Base-by-base conservation (phyloP, 1,139 yeast species). In the Hansenula lynferdii region DNA sequence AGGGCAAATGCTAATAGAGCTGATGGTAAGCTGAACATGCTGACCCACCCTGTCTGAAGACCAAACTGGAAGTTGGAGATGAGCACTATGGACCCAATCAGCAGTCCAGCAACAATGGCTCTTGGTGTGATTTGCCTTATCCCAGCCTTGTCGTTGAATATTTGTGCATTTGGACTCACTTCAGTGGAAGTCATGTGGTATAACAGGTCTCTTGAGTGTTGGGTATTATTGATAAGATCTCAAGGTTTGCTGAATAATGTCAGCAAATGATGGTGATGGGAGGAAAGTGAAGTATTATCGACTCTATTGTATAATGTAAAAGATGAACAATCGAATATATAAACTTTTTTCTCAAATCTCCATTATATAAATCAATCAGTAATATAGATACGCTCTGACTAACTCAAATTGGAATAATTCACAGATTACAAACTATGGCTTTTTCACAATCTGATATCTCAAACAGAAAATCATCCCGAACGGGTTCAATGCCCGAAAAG, bases 11-110 rank as follows among this genome's bases (percentile, higher is more conserved):
- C 97, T 18, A 92, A 62, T 37, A 92, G 62, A 0, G 97, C 96
- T 7, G 96, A 84, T 0, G 98, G 97, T 40, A 92, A 67, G n/a
- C 96, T 85, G 98, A 92, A 92, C 98, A 92, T 92, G 8, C 96
- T 87, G 2, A 92, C 97, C 98, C 98, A 92, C 2, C 98, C 98
- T 0, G 97, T 90, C 56, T 92, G 98, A 22, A 92, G 68, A 1
- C 98, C 98, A 60, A 92, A 92, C 57, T 90, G 97, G 65, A 92
- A 92, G 59, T 92, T 92, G 4, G 96, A 86, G 18, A 89, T 66
- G 28, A 90, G 67, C 22, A 90, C 90, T 23, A 90, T 62, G 0
- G 96, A 75, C 0, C 97, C 97, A 11, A 89, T 85, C 2, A 67
- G 49, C 23, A 89, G 60, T 0, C 97, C 97, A 0, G 80, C 85